These are phyloP conservation scores for Pachysolen tannophilus DNA, from an alignment of 805 yeast genomes.

Conservation along the genomic window DNA sequence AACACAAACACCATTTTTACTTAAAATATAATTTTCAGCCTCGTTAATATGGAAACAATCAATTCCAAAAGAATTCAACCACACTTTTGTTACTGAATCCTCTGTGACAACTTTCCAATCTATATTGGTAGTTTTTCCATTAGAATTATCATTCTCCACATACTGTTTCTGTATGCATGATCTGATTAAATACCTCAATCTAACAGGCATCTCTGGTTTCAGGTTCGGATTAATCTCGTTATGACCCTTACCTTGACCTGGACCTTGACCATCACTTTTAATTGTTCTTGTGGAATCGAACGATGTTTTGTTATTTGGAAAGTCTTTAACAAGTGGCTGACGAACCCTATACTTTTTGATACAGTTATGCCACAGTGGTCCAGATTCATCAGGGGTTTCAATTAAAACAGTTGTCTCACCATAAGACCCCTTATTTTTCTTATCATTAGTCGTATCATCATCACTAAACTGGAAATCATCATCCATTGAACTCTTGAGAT, in stretches of 20 bases:
- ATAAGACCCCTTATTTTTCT: constrained; percentile 7
- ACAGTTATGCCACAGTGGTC: constrained; percentile 45
- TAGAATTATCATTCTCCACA: constrained; percentile 25
- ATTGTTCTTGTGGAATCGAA: constrained; percentile 20
- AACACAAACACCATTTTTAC: not conserved
- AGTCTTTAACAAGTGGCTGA: constrained; percentile 41
- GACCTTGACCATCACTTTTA: constrained; percentile 9
- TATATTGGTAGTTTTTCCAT: constrained; percentile 11
- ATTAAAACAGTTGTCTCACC: constrained; percentile 5
- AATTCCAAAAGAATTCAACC: constrained; percentile 50
- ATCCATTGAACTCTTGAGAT: constrained; percentile 22
- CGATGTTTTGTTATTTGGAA: constrained; percentile 34
- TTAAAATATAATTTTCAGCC: constrained; percentile 35
- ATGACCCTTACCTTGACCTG: constrained; percentile 11
- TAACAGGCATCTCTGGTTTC: constrained; percentile 40
- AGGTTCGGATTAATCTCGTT: constrained; percentile 8
- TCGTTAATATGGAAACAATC: constrained; percentile 43
- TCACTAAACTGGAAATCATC: constrained; percentile 5
- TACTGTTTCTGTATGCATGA: constrained; percentile 50
- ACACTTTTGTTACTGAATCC: constrained; percentile 41
- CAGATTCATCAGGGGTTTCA: constrained; percentile 32
- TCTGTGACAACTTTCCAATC: constrained; percentile 60
- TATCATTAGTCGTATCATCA: not conserved
- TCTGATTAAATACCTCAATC: constrained; percentile 46
- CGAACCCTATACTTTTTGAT: constrained; percentile 34